A percentile compares a stretch with the other conserved stretches of the same genome.
Conservation (phyloP, 257 asterid species). For the Orobanche coerulescens region DNA sequence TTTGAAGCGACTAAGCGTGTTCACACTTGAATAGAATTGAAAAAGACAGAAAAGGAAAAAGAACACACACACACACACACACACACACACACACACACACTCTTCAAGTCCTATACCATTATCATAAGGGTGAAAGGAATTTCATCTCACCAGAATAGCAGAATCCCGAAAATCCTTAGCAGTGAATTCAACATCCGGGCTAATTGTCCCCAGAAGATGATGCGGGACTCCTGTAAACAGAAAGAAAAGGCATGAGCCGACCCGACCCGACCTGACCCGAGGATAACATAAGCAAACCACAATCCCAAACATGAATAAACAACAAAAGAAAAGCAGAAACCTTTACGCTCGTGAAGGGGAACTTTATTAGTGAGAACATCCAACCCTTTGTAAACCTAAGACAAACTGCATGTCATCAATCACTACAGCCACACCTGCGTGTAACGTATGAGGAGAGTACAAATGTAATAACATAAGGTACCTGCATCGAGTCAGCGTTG, state of each 20-base stretch:
- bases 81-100: no score
- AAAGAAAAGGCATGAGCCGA: no score
- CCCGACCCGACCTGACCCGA: no score
- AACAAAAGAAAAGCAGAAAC: constrained; percentile 29
- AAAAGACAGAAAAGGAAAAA: background rate
- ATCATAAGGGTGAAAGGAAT: background rate
- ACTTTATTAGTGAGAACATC: constrained; percentile 91
- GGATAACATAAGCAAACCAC: no score
- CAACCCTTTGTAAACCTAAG: constrained; percentile 68
- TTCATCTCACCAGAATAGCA: constrained; percentile 53
- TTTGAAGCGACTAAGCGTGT: no score
- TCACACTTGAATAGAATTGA: no score
- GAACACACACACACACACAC: no score
- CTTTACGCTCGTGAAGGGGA: constrained; percentile 56
- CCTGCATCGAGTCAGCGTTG: constrained; percentile 99
- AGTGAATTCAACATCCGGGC: constrained; percentile 65
- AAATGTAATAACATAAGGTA: background rate
- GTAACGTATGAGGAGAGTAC: background rate
- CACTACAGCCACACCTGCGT: background rate
- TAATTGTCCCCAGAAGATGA: constrained; percentile 75
- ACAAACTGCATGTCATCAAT: background rate
- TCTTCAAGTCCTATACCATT: background rate
- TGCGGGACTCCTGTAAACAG: constrained; percentile 65
- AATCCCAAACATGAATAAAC: constrained; percentile 3
- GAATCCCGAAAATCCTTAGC: constrained; percentile 80